Evolutionary conservation across 2,329 filamentous ascomycete species (phyloP), one percentile per base, ranked within the genome.

Genomic region (Trichophaea hybrida): DNA sequence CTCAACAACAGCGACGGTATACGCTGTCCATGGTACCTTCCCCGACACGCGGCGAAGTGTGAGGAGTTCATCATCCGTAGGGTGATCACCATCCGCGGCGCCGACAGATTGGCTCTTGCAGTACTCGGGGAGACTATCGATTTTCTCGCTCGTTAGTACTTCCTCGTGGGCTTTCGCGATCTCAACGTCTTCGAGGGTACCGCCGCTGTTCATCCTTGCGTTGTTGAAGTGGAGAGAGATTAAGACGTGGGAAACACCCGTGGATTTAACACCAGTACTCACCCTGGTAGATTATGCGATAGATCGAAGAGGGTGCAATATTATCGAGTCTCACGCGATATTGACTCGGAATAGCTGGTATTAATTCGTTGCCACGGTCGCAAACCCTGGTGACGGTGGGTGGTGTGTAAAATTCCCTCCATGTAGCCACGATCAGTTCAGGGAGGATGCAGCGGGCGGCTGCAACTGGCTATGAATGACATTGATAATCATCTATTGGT

Each of bases 1-100:
- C 72, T 89, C 85, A 61, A 85, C 80, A 63, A 87, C 81, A 52
- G 83, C 84, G 61, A 89, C 80, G 32, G 81, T 82, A 73, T 81
- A 88, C 60, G 83, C 78, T 58, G 77, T 74, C 77, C 78, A 82
- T 53, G 82, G 81, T 62, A 88, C 79, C 68, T 76, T 76, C 65
- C 80, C 82, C 10, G 81, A 79, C 24, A 85, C 78, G 67, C 81
- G 80, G 54, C 76, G 78, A n/a, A 85, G 77, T 0, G 79, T 82
- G 12, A 64, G 69, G 61, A 81, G 71, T 62, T 85, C 82, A 69
- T 85, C 81, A 35, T 80, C 77, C 5, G 80, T 84, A 2, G 81
- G 81, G 53, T 74, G 35, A 12, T 24, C 34, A 5, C 34, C 37
- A n/a, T 32, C 24, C 2, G n/a, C 4, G 2, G 10, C 33, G 4